These are phyloP conservation scores for Micromonas commoda DNA, from an alignment of 139 green algal species.

Conservation along the genomic window DNA sequence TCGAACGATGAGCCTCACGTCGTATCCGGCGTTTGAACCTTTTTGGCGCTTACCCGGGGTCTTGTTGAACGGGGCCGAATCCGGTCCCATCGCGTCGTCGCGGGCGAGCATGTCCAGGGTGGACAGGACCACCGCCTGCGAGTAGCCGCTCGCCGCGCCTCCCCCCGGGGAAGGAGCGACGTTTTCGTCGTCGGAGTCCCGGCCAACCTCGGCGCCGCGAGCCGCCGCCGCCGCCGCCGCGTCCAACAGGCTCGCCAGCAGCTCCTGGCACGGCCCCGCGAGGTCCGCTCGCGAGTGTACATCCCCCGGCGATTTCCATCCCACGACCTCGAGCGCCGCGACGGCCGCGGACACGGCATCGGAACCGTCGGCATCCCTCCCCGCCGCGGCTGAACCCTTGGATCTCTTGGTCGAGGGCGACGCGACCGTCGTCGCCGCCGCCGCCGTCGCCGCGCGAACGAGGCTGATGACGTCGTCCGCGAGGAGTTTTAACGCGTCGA, in stretches of 20 bases:
- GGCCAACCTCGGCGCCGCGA: not conserved
- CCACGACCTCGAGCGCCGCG: not conserved
- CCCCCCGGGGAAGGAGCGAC: not conserved
- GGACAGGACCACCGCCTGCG: not conserved
- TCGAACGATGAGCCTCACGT: constrained; percentile 45
- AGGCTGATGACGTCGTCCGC: constrained; percentile 29
- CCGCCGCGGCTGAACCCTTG: not conserved
- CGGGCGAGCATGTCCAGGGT: not conserved
- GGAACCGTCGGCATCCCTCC: not conserved
- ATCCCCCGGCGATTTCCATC: not conserved
- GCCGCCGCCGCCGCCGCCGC: not conserved
- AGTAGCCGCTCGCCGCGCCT: not conserved
- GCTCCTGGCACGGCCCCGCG: not conserved
- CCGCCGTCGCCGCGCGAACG: not conserved
- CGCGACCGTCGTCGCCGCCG: not conserved
- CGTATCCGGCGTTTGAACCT: not conserved
- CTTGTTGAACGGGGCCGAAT: no score
- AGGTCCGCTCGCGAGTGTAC: not conserved
- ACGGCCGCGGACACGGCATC: constrained; percentile 9
- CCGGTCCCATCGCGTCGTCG: not conserved
- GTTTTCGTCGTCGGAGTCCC: not conserved
- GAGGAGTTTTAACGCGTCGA: constrained; percentile 40
- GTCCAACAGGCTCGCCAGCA: not conserved
- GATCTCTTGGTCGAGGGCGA: not conserved
- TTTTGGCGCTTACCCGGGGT: no score